Base-by-base conservation (phyloP, 176 grass and related monocot species). In the Juncus effusus region DNA sequence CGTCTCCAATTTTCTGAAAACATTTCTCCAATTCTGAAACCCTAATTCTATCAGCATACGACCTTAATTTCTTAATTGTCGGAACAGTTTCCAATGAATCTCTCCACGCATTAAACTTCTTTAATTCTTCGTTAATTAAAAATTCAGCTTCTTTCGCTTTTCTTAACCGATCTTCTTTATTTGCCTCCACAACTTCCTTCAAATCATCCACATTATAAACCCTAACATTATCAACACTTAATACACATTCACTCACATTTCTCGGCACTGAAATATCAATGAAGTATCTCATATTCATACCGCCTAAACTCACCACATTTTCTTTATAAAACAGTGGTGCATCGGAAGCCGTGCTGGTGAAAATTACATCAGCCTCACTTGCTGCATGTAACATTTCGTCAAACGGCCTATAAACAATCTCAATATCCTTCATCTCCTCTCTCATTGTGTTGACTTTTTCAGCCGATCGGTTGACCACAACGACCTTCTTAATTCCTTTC, bases 121-220 rank as follows among this genome's bases (percentile, higher is more conserved):
- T 95, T 55, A 95, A 51, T 59, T 95, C 90, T 72, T 95, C 74
- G 38, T 59, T 74, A 57, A 95, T 89, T 63, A 95, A 89, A 69
- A 82, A 67, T 68, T 95, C 79, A 0, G 85, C 85, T 70, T 89
- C 90, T 74, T 71, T 70, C 63, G 90, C 90, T 81, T 95, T 95
- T 78, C 85, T 86, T 7, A 78, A 77, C 1, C 90, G 76, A 65
- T 89, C 85, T 76, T 95, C 85, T 67, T 86, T 95, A 69, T 95
- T 95, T 62, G 90, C 90, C 64, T 86, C 85, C 49, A 95, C 90
- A 37, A 95, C 90, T 75, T 95, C 90, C 61, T 86, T 95, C 82
- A 95, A 72, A 77, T 95, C 90, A 70, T 95, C 90, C 0, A 95
- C 90, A 38, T 95, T 89, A 77, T 89, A 95, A 11, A 95, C 86